A percentile compares a stretch with the other conserved stretches of the same genome.
phyloP scores from a whole-genome alignment of 1,139 yeast genomes.

The Yamadazyma sp. region DNA sequence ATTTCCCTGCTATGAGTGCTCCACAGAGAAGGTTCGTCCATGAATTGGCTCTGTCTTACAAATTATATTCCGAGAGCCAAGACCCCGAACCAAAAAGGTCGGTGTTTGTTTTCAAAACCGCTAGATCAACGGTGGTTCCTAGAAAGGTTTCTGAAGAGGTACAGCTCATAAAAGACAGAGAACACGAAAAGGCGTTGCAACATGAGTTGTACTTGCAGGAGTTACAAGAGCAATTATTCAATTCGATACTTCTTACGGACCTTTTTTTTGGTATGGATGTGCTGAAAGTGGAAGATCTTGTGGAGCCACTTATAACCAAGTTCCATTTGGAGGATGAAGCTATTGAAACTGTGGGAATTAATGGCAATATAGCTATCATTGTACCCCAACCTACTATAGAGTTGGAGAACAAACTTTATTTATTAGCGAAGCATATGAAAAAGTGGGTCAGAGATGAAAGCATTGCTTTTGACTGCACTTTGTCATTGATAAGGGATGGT shows the following conservation, averaged over 20 bases:
- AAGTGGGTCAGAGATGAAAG: slow-evolving; percentile 34
- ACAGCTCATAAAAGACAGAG: slow-evolving; percentile 21
- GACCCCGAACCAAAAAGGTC: slow-evolving; percentile 80
- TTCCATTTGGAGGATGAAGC: slow-evolving; percentile 23
- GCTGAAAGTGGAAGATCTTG: slow-evolving; percentile 30
- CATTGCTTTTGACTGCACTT: slow-evolving; percentile 50
- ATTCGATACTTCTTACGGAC: slow-evolving; percentile 56
- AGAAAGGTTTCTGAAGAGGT: slow-evolving; percentile 35
- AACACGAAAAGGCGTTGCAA: slow-evolving; percentile 21
- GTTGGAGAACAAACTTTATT: slow-evolving; percentile 33
- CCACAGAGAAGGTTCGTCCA: slow-evolving; percentile 74
- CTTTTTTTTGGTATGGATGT: slow-evolving; percentile 54
- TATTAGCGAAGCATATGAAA: slow-evolving; percentile 32
- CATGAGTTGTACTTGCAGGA: slow-evolving; percentile 17
- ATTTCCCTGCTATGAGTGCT: slow-evolving; percentile 71
- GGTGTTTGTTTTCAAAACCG: slow-evolving; percentile 56
- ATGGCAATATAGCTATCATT: slow-evolving; percentile 5
- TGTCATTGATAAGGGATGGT: slow-evolving; percentile 40
- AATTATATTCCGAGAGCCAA: slow-evolving; percentile 68
- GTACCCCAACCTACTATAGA: slow-evolving; percentile 20
- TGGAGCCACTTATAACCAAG: slow-evolving; percentile 11
- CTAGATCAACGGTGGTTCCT: slow-evolving; percentile 31
- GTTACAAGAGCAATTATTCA: slow-evolving; percentile 27
- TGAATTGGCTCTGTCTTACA: slow-evolving; percentile 59
- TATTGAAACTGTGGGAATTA: slow-evolving; percentile 2